A percentile compares a stretch with the other conserved stretches of the same genome.
These are phyloP conservation scores for Russula ochroleuca DNA, from an alignment of 768 basidiomycete genomes.

Conservation along the genomic window DNA sequence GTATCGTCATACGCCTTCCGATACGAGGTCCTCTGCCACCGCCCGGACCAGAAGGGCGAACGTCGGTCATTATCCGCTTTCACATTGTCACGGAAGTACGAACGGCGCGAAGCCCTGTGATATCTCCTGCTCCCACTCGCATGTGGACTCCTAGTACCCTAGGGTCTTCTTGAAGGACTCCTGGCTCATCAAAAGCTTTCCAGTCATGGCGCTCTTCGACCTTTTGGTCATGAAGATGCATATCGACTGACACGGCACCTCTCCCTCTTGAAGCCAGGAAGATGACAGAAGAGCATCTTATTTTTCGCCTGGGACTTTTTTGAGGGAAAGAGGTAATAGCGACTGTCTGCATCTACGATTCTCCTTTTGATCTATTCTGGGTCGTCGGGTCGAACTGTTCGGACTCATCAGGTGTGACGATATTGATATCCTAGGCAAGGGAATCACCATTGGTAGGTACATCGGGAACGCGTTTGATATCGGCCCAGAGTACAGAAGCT, in stretches of 20 bases:
- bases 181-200: no score
- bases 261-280: conserved; percentile 1
- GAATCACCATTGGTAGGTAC: not conserved
- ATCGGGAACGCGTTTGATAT: conserved; percentile 9
- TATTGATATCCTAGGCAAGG: conserved; percentile 9
- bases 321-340: conserved; percentile 2
- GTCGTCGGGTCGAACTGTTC: not conserved
- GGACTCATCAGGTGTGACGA: not conserved
- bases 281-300: conserved; percentile 13
- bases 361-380: conserved; percentile 8
- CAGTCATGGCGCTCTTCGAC: no score
- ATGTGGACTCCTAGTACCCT: no score
- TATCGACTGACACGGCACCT: conserved; percentile 10
- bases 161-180: no score
- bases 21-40: not conserved
- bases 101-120: not conserved
- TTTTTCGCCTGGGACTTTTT: not conserved
- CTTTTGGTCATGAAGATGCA: no score
- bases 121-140: no score
- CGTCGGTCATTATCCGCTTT: not conserved
- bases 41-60: not conserved
- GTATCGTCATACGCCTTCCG: not conserved
- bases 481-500: conserved; percentile 8
- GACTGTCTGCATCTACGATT: conserved; percentile 1
- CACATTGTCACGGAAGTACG: conserved; percentile 8